Evolutionary conservation across 2,329 filamentous ascomycete genomes (phyloP).

Genomic region (Aspergillus bombycis): DNA sequence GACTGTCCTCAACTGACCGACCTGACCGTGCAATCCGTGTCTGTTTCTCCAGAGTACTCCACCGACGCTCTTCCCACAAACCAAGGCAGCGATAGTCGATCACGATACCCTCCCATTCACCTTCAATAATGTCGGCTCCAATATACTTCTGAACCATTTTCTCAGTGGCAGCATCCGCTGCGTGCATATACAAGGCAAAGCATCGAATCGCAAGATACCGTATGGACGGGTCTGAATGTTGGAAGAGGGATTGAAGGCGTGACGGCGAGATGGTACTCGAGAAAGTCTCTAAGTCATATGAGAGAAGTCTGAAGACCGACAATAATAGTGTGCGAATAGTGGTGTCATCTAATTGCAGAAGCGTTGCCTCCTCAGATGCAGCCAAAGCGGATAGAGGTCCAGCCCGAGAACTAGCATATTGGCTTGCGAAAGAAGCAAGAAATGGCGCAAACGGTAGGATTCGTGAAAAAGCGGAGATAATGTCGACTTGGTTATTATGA

Average conservation of each 20-base stretch:
- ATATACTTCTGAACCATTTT: constrained; percentile 70
- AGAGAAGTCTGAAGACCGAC: constrained; percentile 76
- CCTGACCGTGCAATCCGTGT: constrained; percentile 27
- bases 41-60: constrained; percentile 43
- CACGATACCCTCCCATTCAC: constrained; percentile 71
- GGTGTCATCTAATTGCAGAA: constrained; percentile 40
- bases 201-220: constrained; percentile 81
- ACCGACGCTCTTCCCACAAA: constrained; percentile 65
- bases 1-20: constrained; percentile 24
- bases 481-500: constrained; percentile 37
- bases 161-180: constrained; percentile 78
- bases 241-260: constrained; percentile 70
- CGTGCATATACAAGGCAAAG: constrained; percentile 76
- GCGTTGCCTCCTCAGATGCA: constrained; percentile 32
- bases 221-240: constrained; percentile 60
- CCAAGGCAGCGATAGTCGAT: constrained; percentile 79
- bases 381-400: constrained; percentile 38
- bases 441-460: constrained; percentile 82
- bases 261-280: constrained; percentile 65
- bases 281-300: constrained; percentile 72
- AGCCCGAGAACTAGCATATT: constrained; percentile 40
- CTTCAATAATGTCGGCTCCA: constrained; percentile 64
- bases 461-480: constrained; percentile 75
- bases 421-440: constrained; percentile 72
- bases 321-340: constrained; percentile 59